Evolutionary conservation across 2,329 filamentous ascomycete genomes (phyloP).

Genomic region (Aspergillus calidoustus): DNA sequence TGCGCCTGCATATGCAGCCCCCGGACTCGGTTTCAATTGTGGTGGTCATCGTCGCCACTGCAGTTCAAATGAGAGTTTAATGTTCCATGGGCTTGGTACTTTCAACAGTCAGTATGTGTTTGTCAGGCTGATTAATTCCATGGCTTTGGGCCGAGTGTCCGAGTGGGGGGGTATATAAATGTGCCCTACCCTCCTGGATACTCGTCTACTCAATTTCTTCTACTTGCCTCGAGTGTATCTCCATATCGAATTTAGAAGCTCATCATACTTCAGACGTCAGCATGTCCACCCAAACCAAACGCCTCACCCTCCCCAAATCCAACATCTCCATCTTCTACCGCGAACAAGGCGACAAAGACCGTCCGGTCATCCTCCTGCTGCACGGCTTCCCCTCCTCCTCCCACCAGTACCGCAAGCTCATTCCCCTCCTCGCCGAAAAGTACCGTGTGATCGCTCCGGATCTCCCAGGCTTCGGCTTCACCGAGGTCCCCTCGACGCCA

Average conservation of each 20-base stretch:
- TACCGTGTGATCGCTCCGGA: conserved; percentile 61
- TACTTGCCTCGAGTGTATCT: too few species aligned
- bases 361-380: conserved; percentile 51
- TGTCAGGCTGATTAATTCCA: too few species aligned
- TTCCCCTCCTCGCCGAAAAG: conserved; percentile 47
- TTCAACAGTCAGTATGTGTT: too few species aligned
- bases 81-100: not conserved
- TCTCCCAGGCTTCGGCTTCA: conserved; percentile 66
- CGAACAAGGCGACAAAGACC: conserved; percentile 35
- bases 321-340: conserved; percentile 43
- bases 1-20: not conserved
- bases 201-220: too few species aligned
- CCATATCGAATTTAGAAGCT: not conserved
- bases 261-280: not conserved
- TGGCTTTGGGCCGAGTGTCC: too few species aligned
- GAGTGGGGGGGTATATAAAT: too few species aligned
- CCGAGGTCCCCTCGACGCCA: conserved; percentile 44
- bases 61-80: not conserved
- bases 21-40: too few species aligned
- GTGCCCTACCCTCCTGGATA: too few species aligned
- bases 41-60: not conserved
- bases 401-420: conserved; percentile 51
- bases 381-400: conserved; percentile 55
- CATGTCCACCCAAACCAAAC: not conserved
- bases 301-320: conserved; percentile 1